These are phyloP conservation scores for Populus hybrid DNA, from an alignment of 441 rosid species.

Conservation along the genomic window DNA sequence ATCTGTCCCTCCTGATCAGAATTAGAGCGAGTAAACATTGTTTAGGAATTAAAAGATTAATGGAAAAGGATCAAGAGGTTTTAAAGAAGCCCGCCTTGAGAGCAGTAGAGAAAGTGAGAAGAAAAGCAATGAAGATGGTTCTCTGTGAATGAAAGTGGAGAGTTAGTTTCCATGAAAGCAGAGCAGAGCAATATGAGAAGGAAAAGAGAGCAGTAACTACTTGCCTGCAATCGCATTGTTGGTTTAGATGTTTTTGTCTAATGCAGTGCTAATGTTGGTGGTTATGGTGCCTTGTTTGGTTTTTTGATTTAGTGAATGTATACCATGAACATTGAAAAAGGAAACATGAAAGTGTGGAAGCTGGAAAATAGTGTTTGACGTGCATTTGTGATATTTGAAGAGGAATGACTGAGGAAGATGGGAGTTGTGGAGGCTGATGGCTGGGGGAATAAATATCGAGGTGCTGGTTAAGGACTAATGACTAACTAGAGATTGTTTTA, in stretches of 20 bases:
- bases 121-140: background rate
- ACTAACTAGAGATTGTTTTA: background rate
- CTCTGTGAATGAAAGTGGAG: conserved; percentile 10
- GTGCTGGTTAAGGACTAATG: background rate
- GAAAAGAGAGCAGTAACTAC: background rate
- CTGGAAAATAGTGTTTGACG: background rate
- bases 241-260: conserved; percentile 2
- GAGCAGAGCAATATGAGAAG: background rate
- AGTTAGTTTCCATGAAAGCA: conserved; percentile 2
- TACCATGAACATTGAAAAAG: background rate
- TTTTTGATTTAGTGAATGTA: background rate
- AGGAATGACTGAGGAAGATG: no score
- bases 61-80: background rate
- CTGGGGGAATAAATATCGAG: background rate
- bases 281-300: conserved; percentile 15
- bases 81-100: conserved; percentile 10
- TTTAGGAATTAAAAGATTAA: background rate
- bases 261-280: background rate
- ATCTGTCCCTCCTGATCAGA: conserved; percentile 59
- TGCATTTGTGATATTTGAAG: background rate
- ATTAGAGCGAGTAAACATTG: background rate
- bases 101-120: conserved; percentile 21
- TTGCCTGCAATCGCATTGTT: conserved; percentile 21
- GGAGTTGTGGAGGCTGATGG: background rate
- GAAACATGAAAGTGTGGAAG: background rate